A percentile compares a stretch with the other conserved stretches of the same genome.
These are phyloP conservation scores for Phialophora chinensis DNA, from an alignment of 2,329 filamentous ascomycete species.

Conservation along the genomic window DNA sequence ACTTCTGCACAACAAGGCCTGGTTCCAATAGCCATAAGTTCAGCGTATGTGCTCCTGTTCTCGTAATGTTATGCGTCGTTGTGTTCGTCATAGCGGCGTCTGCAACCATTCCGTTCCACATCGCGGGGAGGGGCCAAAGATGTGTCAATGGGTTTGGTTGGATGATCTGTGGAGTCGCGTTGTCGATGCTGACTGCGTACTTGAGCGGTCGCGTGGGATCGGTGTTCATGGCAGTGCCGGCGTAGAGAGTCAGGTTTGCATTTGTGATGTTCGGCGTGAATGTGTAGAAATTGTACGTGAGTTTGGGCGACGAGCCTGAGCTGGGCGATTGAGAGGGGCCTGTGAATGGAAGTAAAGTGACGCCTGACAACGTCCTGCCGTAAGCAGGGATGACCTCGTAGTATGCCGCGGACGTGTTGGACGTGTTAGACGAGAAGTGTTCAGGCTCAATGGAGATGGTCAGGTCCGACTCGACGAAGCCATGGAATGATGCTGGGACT, in stretches of 20 bases:
- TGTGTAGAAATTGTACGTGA: slow-evolving; percentile 68
- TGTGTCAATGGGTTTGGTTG: slow-evolving; percentile 42
- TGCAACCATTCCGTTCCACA: slow-evolving; percentile 33
- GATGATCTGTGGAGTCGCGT: slow-evolving; percentile 46
- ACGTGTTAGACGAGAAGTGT: slow-evolving; percentile 41
- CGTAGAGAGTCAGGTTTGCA: slow-evolving; percentile 49
- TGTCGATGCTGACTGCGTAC: slow-evolving; percentile 58
- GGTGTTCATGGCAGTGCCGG: slow-evolving; percentile 57
- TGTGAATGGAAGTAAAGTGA: slow-evolving; percentile 62
- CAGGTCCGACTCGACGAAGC: slow-evolving; percentile 67
- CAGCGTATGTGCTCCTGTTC: slow-evolving; percentile 56
- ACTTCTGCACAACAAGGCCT: slow-evolving; percentile 62
- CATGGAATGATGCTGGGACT: slow-evolving; percentile 60
- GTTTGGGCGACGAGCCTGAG: slow-evolving; percentile 54
- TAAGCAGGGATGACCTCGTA: slow-evolving; percentile 58
- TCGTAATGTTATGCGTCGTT: slow-evolving; percentile 50
- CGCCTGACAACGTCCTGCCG: slow-evolving; percentile 64
- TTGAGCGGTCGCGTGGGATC: slow-evolving; percentile 57
- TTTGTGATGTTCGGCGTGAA: slow-evolving; percentile 58
- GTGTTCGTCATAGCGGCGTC: slow-evolving; percentile 42
- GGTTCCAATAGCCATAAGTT: slow-evolving; percentile 60
- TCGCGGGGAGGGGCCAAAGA: slow-evolving; percentile 29
- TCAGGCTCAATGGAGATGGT: slow-evolving; percentile 48
- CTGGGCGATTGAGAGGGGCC: slow-evolving; percentile 57
- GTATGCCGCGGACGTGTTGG: slow-evolving; percentile 50